These are phyloP conservation scores for Leccinum boreale DNA, from an alignment of 768 basidiomycete genomes.

Conservation along the genomic window DNA sequence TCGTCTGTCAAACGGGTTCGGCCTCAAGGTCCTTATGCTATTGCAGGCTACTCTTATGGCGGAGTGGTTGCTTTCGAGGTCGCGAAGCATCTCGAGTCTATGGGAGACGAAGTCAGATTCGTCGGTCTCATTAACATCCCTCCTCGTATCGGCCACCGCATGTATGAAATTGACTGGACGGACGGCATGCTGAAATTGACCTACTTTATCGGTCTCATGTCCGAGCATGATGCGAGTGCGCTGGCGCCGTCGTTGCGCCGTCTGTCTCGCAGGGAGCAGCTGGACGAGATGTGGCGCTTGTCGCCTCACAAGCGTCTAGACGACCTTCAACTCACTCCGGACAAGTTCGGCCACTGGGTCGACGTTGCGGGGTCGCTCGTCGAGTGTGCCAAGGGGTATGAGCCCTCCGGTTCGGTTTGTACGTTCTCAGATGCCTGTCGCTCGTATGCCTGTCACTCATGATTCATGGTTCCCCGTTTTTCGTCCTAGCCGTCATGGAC, in stretches of 20 bases:
- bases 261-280: not conserved
- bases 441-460: not conserved
- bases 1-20: not conserved
- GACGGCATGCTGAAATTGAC: not conserved
- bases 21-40: not conserved
- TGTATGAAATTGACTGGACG: not conserved
- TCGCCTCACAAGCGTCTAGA: not conserved
- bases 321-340: not conserved
- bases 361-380: not conserved
- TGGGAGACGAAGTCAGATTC: not conserved
- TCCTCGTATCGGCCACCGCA: not conserved
- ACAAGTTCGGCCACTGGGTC: not conserved
- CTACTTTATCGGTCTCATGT: not conserved
- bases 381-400: not conserved
- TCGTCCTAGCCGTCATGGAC: conserved; percentile 9
- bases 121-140: not conserved
- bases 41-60: not conserved
- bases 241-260: not conserved
- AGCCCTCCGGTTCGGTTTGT: conserved; percentile 18
- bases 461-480: not conserved
- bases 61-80: not conserved
- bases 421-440: not conserved
- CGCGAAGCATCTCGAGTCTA: not conserved
- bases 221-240: not conserved
- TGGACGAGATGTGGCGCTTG: not conserved